Conservation (phyloP, 2,329 filamentous ascomycete genomes). For the Aspergillus piperis region DNA sequence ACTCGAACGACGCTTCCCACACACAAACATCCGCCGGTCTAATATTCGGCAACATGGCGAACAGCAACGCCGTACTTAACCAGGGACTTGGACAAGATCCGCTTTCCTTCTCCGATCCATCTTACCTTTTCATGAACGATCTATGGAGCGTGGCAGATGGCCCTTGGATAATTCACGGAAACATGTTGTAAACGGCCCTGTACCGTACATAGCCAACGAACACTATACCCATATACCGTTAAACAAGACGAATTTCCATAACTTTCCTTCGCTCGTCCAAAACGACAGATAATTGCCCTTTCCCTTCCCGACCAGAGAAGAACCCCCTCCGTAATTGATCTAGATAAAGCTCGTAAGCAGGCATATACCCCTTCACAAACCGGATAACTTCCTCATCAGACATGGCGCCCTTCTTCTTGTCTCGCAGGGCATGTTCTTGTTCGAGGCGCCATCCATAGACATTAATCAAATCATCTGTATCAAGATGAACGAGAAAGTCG, state of each 20-base stretch:
- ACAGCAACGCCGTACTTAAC: neutral
- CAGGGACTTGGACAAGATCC: neutral
- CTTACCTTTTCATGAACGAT: constrained; percentile 18
- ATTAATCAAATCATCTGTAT: neutral
- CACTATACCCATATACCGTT: too few relatives aligned
- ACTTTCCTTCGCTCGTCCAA: neutral
- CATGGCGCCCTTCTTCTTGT: neutral
- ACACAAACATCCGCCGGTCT: too few relatives aligned
- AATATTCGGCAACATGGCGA: neutral
- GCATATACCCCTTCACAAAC: neutral
- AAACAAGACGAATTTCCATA: too few relatives aligned
- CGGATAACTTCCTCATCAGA: neutral
- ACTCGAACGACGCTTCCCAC: too few relatives aligned
- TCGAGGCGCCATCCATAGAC: constrained; percentile 1
- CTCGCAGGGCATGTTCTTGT: neutral
- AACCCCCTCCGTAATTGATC: neutral
- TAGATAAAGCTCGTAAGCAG: constrained; percentile 4
- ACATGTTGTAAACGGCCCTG: neutral
- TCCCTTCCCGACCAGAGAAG: neutral
- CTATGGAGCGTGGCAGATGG: constrained; percentile 37
- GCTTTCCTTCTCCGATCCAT: neutral
- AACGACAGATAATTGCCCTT: neutral
- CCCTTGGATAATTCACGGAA: constrained; percentile 36
- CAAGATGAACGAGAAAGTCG: neutral
- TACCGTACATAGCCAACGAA: too few relatives aligned